Conservation (phyloP, 1,284 basidiomycete genomes). For the Cutaneotrichosporon curvatum region DNA sequence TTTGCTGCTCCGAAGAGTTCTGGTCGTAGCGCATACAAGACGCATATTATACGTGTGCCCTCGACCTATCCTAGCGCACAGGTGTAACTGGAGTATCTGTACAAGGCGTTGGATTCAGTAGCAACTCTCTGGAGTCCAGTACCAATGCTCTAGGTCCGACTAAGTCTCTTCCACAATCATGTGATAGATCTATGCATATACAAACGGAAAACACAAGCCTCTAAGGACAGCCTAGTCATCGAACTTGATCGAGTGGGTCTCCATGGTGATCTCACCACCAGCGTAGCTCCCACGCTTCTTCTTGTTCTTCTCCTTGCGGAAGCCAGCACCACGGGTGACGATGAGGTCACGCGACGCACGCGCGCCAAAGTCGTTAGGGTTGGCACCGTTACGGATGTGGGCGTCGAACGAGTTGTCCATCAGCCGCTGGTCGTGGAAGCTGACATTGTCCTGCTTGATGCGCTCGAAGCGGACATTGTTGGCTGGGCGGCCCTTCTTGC, state of each 20-base stretch:
- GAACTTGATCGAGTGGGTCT: constrained; percentile 80
- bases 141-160: too few relatives aligned
- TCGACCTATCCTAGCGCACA: too few relatives aligned
- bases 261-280: constrained; percentile 85
- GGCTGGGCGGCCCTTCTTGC: constrained; percentile 1
- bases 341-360: constrained; percentile 79
- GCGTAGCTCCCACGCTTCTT: constrained; percentile 92
- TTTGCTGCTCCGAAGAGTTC: too few relatives aligned
- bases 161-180: too few relatives aligned
- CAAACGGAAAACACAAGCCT: background rate
- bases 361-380: constrained; percentile 75
- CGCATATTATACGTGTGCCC: too few relatives aligned
- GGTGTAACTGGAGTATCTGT: too few relatives aligned
- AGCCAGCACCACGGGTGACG: constrained; percentile 86
- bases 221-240: constrained; percentile 33
- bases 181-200: too few relatives aligned
- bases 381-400: constrained; percentile 53
- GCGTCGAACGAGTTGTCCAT: constrained; percentile 77
- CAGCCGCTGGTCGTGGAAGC: constrained; percentile 55
- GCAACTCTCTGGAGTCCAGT: too few relatives aligned
- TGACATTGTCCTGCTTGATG: constrained; percentile 63
- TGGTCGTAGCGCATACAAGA: too few relatives aligned
- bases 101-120: too few relatives aligned
- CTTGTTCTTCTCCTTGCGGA: constrained; percentile 99
- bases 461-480: constrained; percentile 64